A percentile compares a stretch with the other conserved stretches of the same genome.
phyloP scores from a whole-genome alignment of 768 basidiomycete genomes.

The Pholiota microspora region DNA sequence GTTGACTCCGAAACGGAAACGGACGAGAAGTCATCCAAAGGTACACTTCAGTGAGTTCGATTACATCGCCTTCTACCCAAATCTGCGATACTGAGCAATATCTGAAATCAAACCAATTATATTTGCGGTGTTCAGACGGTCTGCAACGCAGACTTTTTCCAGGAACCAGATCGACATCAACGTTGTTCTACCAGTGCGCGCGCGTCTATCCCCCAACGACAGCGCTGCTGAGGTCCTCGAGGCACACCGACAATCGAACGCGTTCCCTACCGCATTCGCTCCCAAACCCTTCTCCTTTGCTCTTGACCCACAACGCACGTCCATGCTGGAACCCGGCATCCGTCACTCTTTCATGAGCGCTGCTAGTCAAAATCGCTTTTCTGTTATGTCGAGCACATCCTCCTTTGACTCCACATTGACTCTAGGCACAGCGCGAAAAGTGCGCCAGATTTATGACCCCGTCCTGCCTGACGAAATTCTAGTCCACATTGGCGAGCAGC shows the following conservation, averaged over 20 bases:
- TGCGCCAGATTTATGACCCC: constrained; percentile 65
- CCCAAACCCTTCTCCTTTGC: constrained; percentile 41
- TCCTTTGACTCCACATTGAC: constrained; percentile 32
- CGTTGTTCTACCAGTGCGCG: constrained; percentile 54
- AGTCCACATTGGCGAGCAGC: constrained; percentile 48
- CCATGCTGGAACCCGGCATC: constrained; percentile 23
- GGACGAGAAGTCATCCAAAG: constrained; percentile 19
- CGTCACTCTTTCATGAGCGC: constrained; percentile 30
- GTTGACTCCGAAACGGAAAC: constrained; percentile 24
- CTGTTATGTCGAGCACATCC: constrained; percentile 31
- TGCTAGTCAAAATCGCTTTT: constrained; percentile 32
- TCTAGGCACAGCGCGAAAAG: constrained; percentile 43
- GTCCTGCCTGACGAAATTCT: constrained; percentile 75
- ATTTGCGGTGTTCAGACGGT: constrained; percentile 13
- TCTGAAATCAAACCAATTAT: background rate
- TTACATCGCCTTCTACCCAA: background rate
- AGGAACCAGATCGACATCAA: constrained; percentile 40
- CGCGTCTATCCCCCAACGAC: constrained; percentile 31
- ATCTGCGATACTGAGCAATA: background rate
- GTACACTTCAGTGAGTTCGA: constrained; percentile 16
- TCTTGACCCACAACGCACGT: constrained; percentile 21
- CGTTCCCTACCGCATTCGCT: constrained; percentile 38
- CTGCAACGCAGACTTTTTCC: constrained; percentile 30
- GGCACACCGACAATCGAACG: constrained; percentile 41
- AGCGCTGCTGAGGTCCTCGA: constrained; percentile 41